phyloP scores from a whole-genome alignment of 768 basidiomycete genomes.

The Pisolithus orientalis region DNA sequence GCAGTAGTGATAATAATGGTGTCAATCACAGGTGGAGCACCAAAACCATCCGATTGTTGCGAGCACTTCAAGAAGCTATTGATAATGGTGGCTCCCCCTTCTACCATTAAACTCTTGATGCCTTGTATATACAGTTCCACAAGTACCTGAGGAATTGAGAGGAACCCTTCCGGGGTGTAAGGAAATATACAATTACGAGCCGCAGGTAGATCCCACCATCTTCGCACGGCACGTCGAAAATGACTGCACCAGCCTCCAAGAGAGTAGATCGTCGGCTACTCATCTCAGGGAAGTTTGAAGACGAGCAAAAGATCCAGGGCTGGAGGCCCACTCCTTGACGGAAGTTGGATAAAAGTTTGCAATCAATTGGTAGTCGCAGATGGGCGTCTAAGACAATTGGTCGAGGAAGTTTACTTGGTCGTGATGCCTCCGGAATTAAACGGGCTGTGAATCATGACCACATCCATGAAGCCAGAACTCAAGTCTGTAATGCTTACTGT shows the following conservation, averaged over 20 bases:
- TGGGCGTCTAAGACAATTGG: slow-evolving; percentile 81
- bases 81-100: slow-evolving; percentile 87
- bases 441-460: slow-evolving; percentile 37
- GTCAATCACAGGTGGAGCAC: slow-evolving; percentile 45
- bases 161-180: slow-evolving; percentile 21
- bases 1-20: slow-evolving; percentile 80
- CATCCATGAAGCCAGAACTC: neutral
- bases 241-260: slow-evolving; percentile 57
- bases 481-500: slow-evolving; percentile 45
- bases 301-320: slow-evolving; percentile 66
- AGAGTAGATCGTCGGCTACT: slow-evolving; percentile 38
- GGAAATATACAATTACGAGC: neutral
- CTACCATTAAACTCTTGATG: slow-evolving; percentile 83
- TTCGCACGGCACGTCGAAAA: slow-evolving; percentile 45
- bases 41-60: slow-evolving; percentile 3
- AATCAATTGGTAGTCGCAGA: slow-evolving; percentile 59
- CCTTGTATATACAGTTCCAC: slow-evolving; percentile 45
- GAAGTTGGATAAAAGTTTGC: slow-evolving; percentile 68
- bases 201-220: slow-evolving; percentile 28
- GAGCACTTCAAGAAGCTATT: slow-evolving; percentile 33
- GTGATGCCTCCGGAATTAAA: slow-evolving; percentile 39
- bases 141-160: slow-evolving; percentile 48
- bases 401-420: slow-evolving; percentile 50
- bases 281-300: slow-evolving; percentile 14
- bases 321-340: slow-evolving; percentile 50